Base-by-base conservation (phyloP, 345 rosid species). In the Combretum micranthum region DNA sequence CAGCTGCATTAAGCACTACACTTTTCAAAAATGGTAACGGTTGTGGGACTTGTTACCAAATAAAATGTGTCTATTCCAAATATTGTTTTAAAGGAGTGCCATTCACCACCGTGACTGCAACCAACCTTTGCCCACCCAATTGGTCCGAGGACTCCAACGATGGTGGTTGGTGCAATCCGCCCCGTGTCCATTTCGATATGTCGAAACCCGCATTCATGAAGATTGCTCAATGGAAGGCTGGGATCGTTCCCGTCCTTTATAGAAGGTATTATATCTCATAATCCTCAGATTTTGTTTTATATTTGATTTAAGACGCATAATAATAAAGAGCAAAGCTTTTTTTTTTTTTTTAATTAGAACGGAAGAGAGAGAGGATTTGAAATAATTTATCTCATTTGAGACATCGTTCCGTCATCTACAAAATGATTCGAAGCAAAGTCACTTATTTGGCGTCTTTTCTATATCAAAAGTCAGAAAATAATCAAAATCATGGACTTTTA, bases 161-260 rank as follows among this genome's bases (percentile, higher is more conserved):
- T 21, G 96, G 96, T 12, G 96, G 97, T 37, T 90, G 97, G 96
- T 90, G 96, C 76, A 85, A 87, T 71, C 96, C 97, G 4, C 95
- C 97, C 49, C 80, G 84, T 2, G 75, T 54, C 65, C 97, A 90
- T 64, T 85, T 90, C 22, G 93, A 90, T 80, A 69, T 90, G 83
- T 60, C 95, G 57, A 90, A 83, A 72, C 97, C 95, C 14, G 90
- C 93, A 15, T 90, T 90, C 78, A 80, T 83, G 93, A 87, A 77
- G 54, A 77, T 90, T 52, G 93, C 96, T 9, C 56, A 70, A n/a
- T 87, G 93, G 93, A 85, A 83, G 58, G 96, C 87, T 7, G 97
- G 96, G 47, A 90, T 87, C 22, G 20, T 90, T 69, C 95, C 97
- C 0, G 76, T 90, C 67, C 63, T 78, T 64, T 80, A 76, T 68